These are phyloP conservation scores for Blastocystis sp. DNA, from an alignment of 352 stramenopile species.

Conservation along the genomic window DNA sequence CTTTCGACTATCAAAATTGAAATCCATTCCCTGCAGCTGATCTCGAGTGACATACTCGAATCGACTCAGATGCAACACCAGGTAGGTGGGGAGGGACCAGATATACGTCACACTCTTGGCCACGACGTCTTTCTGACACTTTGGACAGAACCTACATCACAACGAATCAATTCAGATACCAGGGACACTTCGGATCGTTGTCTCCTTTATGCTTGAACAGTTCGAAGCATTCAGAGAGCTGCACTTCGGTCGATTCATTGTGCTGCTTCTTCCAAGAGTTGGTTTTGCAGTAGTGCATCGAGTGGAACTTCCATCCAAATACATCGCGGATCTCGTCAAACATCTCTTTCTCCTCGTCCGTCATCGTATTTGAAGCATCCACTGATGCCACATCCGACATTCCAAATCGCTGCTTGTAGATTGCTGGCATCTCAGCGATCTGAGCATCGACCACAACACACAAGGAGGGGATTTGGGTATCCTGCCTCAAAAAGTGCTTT, in stretches of 20 bases:
- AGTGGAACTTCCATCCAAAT: not conserved
- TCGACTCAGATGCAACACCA: slow-evolving; percentile 96
- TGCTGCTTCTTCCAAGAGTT: not conserved
- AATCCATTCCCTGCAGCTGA: not conserved
- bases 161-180: not conserved
- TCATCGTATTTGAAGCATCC: not conserved
- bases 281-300: slow-evolving; percentile 30
- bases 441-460: not conserved
- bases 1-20: slow-evolving; percentile 28
- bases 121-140: slow-evolving; percentile 52
- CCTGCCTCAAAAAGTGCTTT: not conserved
- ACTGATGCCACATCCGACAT: not conserved
- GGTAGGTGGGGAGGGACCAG: slow-evolving; percentile 87
- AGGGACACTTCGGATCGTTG: not conserved
- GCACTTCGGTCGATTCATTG: not conserved
- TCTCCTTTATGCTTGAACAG: slow-evolving; percentile 18
- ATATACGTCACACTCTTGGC: slow-evolving; percentile 69
- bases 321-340: not conserved
- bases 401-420: not conserved
- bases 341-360: not conserved
- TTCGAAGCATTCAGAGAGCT: not conserved
- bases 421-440: not conserved
- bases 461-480: not conserved
- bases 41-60: slow-evolving; percentile 79
- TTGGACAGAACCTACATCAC: slow-evolving; percentile 33